Base-by-base conservation (phyloP, 306 rosid species). In the Prunus mira region DNA sequence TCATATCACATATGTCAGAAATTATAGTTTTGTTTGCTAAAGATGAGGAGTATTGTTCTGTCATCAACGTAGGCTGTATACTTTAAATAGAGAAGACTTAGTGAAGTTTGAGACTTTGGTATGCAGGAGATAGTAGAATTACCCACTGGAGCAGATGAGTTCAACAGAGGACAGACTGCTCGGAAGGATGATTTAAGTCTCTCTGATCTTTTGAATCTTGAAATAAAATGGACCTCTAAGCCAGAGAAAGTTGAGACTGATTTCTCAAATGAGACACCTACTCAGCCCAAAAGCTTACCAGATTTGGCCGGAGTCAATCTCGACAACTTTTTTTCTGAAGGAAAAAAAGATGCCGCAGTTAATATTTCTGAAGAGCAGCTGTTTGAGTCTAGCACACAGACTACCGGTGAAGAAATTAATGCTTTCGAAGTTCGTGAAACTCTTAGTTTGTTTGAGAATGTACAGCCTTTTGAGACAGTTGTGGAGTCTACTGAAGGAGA, bases 141-240 rank as follows among this genome's bases (percentile, higher is more conserved):
- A 25, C 46, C 75, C 6, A 61, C 18, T 49, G 86, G 85, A 49
- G 81, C 74, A 55, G 86, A 86, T 76, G 83, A 84, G 34, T 84
- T 85, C 25, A 65, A 51, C 76, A 83, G 91, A 76, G 82, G 86
- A 52, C 82, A 79, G 76, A 71, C 55, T 83, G 84, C 83, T 13
- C 24, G 64, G 20, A 88, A 84, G 32, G 87, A 88, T 28, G 93
- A 86, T 85, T 78, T 90, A 67, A 86, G 86, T 12, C 82, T 95
- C 63, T 85, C 91, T 67, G 87, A 95, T 77, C 83, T 90, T 56
- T 80, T 92, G 28, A 87, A 91, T 86, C 81, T 95, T 76, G 93
- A 92, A 80, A 91, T 92, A 78, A 88, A 82, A 77, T 88, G 90
- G 97, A 81, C 86, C 76, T 81, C 92, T 62, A 90, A 85, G 81